Evolutionary conservation across 306 rosid genomes (phyloP).

Genomic region (Rosa chinensis): DNA sequence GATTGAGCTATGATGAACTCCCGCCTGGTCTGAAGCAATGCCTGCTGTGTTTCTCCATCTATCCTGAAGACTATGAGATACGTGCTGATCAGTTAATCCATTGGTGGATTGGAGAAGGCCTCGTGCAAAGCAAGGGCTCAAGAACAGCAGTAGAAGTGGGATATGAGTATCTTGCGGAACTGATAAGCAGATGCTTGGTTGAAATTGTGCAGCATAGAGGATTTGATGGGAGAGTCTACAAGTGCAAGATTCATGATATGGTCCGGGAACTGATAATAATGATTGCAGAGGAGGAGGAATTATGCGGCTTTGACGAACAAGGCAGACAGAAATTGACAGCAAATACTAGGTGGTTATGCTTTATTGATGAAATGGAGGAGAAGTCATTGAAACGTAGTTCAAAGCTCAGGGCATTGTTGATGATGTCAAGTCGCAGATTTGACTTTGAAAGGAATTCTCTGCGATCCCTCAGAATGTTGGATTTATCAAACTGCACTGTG

Average conservation of each 20-base stretch:
- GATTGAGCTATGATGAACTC: conserved; percentile 22
- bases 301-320: conserved; percentile 11
- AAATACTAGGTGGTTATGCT: conserved; percentile 9
- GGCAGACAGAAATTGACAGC: conserved; percentile 2
- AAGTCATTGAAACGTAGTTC: background rate
- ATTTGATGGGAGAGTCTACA: conserved; percentile 23
- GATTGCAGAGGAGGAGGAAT: conserved; percentile 16
- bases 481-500: background rate
- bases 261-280: conserved; percentile 8
- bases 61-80: conserved; percentile 18
- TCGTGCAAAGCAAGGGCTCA: background rate
- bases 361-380: conserved; percentile 4
- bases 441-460: background rate
- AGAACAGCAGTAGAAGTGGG: conserved; percentile 18
- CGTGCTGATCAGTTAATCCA: conserved; percentile 16
- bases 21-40: conserved; percentile 15
- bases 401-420: conserved; percentile 11
- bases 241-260: conserved; percentile 27
- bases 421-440: background rate
- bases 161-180: background rate
- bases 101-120: conserved; percentile 29
- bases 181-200: conserved; percentile 9
- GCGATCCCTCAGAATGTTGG: conserved; percentile 16
- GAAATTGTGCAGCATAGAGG: conserved; percentile 2
- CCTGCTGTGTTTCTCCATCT: conserved; percentile 16